phyloP scores from a whole-genome alignment of 345 rosid species.

The Sisymbrium altissimum region DNA sequence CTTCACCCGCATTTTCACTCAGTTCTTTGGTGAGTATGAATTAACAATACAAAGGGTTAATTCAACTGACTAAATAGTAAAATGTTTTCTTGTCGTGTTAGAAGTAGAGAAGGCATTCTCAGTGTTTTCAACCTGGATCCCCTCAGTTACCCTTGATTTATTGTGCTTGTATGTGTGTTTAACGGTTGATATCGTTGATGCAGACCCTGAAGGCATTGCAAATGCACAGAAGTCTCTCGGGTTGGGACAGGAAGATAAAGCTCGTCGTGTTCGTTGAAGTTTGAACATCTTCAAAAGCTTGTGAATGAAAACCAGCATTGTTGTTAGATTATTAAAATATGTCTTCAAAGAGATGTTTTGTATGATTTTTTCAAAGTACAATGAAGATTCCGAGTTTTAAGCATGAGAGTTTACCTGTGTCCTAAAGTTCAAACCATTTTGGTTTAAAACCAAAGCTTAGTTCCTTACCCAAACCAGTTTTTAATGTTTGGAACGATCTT shows the following conservation, averaged over 20 bases:
- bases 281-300: background rate
- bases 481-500: background rate
- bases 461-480: background rate
- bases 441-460: background rate
- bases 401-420: background rate
- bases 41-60: background rate
- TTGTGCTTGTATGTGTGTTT: background rate
- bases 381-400: background rate
- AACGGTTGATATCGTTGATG: slow-evolving; percentile 2
- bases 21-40: slow-evolving; percentile 77
- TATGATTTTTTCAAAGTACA: background rate
- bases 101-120: background rate
- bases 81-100: background rate
- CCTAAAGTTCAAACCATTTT: background rate
- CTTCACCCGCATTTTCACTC: slow-evolving; percentile 95
- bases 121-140: background rate
- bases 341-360: slow-evolving; percentile 6
- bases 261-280: slow-evolving; percentile 63
- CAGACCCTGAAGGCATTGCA: slow-evolving; percentile 97
- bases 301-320: background rate
- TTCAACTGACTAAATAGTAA: background rate
- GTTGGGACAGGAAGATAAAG: slow-evolving; percentile 89
- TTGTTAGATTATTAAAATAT: slow-evolving; percentile 4
- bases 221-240: slow-evolving; percentile 93
- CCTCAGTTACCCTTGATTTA: background rate